These are phyloP conservation scores for Cnidoscolus chayamansa DNA, from an alignment of 441 rosid genomes.

Conservation along the genomic window DNA sequence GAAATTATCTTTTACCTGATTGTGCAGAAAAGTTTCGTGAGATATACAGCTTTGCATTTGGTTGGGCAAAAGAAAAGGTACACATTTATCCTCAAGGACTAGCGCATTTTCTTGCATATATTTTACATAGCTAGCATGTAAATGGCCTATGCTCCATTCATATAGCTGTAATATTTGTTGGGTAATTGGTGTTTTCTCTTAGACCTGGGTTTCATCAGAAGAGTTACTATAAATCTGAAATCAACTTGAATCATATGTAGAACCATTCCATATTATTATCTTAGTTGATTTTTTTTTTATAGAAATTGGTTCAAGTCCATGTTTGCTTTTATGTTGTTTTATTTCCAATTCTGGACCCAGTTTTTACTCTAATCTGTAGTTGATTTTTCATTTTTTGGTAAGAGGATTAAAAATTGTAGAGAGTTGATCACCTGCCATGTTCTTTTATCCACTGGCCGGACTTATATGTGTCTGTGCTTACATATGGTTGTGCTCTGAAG, in stretches of 20 bases:
- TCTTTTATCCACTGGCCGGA: background rate
- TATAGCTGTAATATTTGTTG: background rate
- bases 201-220: background rate
- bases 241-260: background rate
- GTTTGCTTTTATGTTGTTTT: background rate
- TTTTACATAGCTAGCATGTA: background rate
- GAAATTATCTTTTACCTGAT: slow-evolving; percentile 25
- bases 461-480: background rate
- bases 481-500: background rate
- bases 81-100: background rate
- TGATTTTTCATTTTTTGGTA: background rate
- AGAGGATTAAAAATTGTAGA: background rate
- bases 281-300: background rate
- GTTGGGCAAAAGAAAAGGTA: slow-evolving; percentile 99
- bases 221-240: background rate
- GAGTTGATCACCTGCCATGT: background rate
- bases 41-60: slow-evolving; percentile 90
- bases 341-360: background rate
- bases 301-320: background rate
- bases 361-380: background rate
- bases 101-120: background rate
- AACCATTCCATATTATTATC: no score
- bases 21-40: slow-evolving; percentile 88
- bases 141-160: background rate
- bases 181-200: background rate